Conservation (phyloP, 495 filamentous ascomycete genomes). For the Xylaria nigripes region DNA sequence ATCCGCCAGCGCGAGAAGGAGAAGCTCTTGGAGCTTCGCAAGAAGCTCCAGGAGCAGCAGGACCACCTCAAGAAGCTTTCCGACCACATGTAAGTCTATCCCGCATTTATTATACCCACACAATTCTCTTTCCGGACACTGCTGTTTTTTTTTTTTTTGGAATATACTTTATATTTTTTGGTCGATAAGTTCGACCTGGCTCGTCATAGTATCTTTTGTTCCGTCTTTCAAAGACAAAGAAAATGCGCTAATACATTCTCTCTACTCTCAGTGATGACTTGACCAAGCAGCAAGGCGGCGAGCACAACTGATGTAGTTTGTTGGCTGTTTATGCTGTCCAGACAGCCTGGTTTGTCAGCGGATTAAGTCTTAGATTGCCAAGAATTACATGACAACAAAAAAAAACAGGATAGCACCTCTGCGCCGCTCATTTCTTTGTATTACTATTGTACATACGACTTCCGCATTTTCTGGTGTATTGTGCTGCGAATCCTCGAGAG, state of each 20-base stretch:
- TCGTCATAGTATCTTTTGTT: too few relatives aligned
- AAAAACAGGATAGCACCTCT: background rate
- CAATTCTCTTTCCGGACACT: too few relatives aligned
- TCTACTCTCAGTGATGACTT: conserved; percentile 52
- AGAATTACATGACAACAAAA: background rate
- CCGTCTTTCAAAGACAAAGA: background rate
- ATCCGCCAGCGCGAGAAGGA: conserved; percentile 76
- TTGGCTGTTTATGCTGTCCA: background rate
- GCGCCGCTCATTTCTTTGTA: background rate
- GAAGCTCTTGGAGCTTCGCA: conserved; percentile 68
- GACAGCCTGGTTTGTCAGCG: background rate
- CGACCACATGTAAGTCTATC: conserved; percentile 63
- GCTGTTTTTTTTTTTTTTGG: too few relatives aligned
- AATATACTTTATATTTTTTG: too few relatives aligned
- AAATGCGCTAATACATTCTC: conserved; percentile 15
- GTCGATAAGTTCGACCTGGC: too few relatives aligned
- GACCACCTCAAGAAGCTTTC: conserved; percentile 75
- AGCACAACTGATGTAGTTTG: conserved; percentile 53
- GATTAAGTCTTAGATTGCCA: background rate
- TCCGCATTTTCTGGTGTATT: conserved; percentile 3
- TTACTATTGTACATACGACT: conserved; percentile 24
- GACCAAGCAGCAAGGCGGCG: conserved; percentile 58
- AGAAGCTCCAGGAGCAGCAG: conserved; percentile 72
- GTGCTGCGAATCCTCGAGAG: conserved; percentile 14
- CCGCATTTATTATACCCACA: background rate